Conservation (phyloP, 805 yeast species). For the Metschnikowia kofuensis region DNA sequence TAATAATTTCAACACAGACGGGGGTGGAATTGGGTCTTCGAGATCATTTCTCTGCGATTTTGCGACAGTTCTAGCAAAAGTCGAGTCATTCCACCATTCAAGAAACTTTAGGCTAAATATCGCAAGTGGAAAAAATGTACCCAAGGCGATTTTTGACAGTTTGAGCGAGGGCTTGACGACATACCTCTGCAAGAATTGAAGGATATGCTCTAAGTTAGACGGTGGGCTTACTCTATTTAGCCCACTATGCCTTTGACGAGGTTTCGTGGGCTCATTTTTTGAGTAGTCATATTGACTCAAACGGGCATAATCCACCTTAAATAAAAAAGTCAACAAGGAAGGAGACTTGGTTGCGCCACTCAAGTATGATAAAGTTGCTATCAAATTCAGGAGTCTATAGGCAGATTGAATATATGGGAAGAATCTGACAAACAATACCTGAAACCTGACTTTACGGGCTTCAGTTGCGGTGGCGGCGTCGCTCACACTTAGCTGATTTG, state of each 20-base stretch:
- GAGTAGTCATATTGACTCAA: constrained; percentile 50
- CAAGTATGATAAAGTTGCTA: constrained; percentile 61
- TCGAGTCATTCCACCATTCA: constrained; percentile 91
- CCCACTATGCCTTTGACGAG: constrained; percentile 9
- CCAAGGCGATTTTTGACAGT: constrained; percentile 32
- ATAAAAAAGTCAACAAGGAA: constrained; percentile 55
- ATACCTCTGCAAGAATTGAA: constrained; percentile 21
- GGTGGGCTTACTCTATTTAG: constrained; percentile 40
- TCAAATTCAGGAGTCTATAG: constrained; percentile 48
- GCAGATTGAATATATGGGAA: constrained; percentile 60
- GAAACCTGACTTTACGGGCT: constrained; percentile 26
- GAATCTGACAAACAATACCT: constrained; percentile 46
- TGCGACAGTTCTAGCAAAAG: constrained; percentile 58
- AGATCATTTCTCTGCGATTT: constrained; percentile 45
- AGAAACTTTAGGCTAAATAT: constrained; percentile 78
- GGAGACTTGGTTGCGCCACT: constrained; percentile 67
- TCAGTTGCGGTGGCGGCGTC: constrained; percentile 23
- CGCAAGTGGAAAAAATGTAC: constrained; percentile 71
- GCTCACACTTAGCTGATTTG: constrained; percentile 40
- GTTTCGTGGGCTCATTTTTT: constrained; percentile 28
- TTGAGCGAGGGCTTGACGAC: constrained; percentile 29
- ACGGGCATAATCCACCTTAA: constrained; percentile 65
- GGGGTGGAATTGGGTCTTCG: constrained; percentile 51
- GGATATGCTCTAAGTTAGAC: constrained; percentile 34
- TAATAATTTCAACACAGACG: constrained; percentile 26